Evolutionary conservation across 2,329 filamentous ascomycete species (phyloP).

Genomic region (Paraphoma sp.): DNA sequence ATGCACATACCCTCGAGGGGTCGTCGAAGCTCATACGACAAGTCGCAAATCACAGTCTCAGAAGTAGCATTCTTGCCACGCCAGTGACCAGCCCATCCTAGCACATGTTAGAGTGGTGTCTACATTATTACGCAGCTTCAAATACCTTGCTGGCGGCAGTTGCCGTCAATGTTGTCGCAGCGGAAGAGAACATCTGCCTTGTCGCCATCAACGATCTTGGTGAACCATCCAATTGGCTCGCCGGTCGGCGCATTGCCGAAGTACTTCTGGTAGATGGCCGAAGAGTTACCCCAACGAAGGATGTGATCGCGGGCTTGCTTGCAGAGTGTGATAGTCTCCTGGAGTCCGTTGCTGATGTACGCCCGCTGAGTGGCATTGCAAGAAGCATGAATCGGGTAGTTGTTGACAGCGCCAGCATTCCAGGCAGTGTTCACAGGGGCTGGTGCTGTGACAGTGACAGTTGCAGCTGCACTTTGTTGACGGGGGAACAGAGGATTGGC

Average conservation of each 20-base stretch:
- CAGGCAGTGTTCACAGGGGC: slow-evolving; percentile 33
- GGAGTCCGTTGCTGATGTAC: slow-evolving; percentile 63
- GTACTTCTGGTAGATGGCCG: slow-evolving; percentile 68
- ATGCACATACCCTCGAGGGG: slow-evolving; percentile 67
- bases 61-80: slow-evolving; percentile 68
- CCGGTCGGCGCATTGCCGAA: slow-evolving; percentile 67
- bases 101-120: neutral
- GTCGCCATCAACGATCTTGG: slow-evolving; percentile 65
- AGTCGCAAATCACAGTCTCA: slow-evolving; percentile 73
- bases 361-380: slow-evolving; percentile 68
- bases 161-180: slow-evolving; percentile 72
- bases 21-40: slow-evolving; percentile 65
- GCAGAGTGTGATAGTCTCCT: slow-evolving; percentile 65
- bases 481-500: slow-evolving; percentile 35
- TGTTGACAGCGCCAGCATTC: slow-evolving; percentile 47
- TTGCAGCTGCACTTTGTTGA: slow-evolving; percentile 19
- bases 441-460: slow-evolving; percentile 28
- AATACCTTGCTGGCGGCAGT: slow-evolving; percentile 57
- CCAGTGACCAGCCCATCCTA: slow-evolving; percentile 73
- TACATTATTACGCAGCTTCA: neutral
- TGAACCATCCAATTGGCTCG: slow-evolving; percentile 67
- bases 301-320: slow-evolving; percentile 69
- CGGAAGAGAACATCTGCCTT: slow-evolving; percentile 66
- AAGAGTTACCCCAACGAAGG: slow-evolving; percentile 63
- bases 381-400: slow-evolving; percentile 65